These are phyloP conservation scores for Aphanomyces invadans DNA, from an alignment of 352 stramenopile species.

Conservation along the genomic window DNA sequence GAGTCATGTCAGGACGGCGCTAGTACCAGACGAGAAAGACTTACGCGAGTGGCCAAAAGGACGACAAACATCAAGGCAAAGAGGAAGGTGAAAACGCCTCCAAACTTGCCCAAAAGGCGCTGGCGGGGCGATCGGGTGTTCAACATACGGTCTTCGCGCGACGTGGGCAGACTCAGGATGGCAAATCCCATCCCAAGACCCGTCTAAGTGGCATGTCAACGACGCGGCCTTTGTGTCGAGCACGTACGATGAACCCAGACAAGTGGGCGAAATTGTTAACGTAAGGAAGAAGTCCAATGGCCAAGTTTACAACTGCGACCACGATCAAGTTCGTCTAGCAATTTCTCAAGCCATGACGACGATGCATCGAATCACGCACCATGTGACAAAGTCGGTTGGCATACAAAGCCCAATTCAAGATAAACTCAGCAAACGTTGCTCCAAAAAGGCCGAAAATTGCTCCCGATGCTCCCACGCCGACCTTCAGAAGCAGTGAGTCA, in stretches of 20 bases:
- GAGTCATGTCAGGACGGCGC: too few relatives aligned
- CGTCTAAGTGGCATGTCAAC: not conserved
- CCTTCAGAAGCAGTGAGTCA: too few relatives aligned
- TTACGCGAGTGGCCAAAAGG: conserved; percentile 12
- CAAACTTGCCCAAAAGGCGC: conserved; percentile 14
- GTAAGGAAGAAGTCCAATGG: conserved; percentile 57
- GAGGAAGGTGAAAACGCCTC: not conserved
- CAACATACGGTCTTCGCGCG: conserved; percentile 14
- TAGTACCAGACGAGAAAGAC: not conserved
- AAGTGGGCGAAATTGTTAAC: conserved; percentile 76
- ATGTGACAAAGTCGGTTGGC: conserved; percentile 29
- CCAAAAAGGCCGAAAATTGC: conserved; percentile 69
- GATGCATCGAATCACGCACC: conserved; percentile 28
- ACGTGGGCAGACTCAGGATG: conserved; percentile 15
- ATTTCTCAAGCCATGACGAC: too few relatives aligned
- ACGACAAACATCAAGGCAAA: conserved; percentile 17
- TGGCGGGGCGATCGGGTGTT: conserved; percentile 9
- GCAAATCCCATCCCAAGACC: conserved; percentile 17
- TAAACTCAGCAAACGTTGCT: conserved; percentile 52
- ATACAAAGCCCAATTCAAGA: conserved; percentile 60
- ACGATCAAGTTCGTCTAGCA: conserved; percentile 31
- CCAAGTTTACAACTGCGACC: conserved; percentile 52
- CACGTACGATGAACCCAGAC: conserved; percentile 39
- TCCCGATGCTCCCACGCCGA: conserved; percentile 46
- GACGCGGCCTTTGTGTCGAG: not conserved